phyloP scores from a whole-genome alignment of 768 basidiomycete species.

The Floccularia luteovirens region DNA sequence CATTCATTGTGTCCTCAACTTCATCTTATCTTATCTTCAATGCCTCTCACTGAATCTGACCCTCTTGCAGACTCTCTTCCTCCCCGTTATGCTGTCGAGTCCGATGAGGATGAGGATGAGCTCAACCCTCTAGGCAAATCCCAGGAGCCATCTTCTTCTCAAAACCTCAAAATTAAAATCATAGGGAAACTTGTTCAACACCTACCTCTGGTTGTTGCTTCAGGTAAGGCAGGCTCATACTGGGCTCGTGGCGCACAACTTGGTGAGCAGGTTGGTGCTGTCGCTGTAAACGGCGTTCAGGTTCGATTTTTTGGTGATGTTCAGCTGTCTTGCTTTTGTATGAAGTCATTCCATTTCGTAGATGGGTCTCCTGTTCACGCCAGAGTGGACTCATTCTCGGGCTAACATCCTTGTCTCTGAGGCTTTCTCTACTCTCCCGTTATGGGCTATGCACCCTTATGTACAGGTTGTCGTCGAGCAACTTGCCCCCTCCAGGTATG shows the following conservation, averaged over 20 bases:
- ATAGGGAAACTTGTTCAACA: constrained; percentile 22
- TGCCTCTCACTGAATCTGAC: constrained; percentile 33
- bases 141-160: constrained; percentile 9
- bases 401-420: constrained; percentile 47
- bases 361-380: constrained; percentile 45
- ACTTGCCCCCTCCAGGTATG: constrained; percentile 40
- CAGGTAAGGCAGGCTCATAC: constrained; percentile 33
- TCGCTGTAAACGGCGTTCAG: constrained; percentile 34
- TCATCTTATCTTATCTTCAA: neutral
- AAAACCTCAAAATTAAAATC: constrained; percentile 24
- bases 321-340: neutral
- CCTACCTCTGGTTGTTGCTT: constrained; percentile 33
- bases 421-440: constrained; percentile 36
- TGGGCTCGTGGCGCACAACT: constrained; percentile 48
- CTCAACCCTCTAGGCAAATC: constrained; percentile 30
- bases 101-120: constrained; percentile 64
- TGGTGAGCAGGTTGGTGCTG: constrained; percentile 41
- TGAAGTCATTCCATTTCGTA: constrained; percentile 12
- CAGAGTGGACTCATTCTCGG: constrained; percentile 40
- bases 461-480: constrained; percentile 30
- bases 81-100: constrained; percentile 56
- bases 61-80: constrained; percentile 49
- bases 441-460: constrained; percentile 43
- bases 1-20: neutral
- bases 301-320: constrained; percentile 17